Evolutionary conservation across 2,329 filamentous ascomycete species (phyloP).

Genomic region (Alternaria novae-zelandiae): DNA sequence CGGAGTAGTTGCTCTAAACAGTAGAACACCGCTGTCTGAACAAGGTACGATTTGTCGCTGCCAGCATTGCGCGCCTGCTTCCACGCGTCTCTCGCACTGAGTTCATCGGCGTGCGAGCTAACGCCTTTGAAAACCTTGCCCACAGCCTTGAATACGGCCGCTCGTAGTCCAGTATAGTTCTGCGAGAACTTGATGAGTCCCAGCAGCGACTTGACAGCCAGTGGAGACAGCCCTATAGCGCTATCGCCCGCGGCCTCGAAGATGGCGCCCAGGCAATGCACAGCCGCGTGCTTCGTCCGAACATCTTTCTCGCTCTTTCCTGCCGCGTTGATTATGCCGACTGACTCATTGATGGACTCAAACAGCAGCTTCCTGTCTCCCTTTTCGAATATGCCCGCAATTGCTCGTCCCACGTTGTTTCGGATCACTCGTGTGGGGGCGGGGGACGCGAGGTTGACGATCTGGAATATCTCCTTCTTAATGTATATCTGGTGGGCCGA

Average conservation of each 20-base stretch:
- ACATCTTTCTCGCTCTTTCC: constrained; percentile 78
- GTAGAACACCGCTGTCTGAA: constrained; percentile 78
- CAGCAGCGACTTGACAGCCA: constrained; percentile 74
- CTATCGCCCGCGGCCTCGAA: constrained; percentile 94
- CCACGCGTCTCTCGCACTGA: constrained; percentile 86
- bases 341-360: constrained; percentile 90
- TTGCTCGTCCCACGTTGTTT: constrained; percentile 84
- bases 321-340: constrained; percentile 72
- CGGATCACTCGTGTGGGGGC: constrained; percentile 86
- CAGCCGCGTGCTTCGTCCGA: constrained; percentile 83
- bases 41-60: constrained; percentile 81
- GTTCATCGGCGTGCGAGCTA: constrained; percentile 79
- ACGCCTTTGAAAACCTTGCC: constrained; percentile 80
- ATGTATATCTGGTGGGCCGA: constrained; percentile 89
- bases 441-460: constrained; percentile 82
- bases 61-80: constrained; percentile 84
- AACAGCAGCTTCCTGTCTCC: constrained; percentile 92
- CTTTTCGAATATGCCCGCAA: constrained; percentile 80
- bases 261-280: constrained; percentile 84
- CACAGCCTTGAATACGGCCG: constrained; percentile 76
- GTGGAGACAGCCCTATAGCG: constrained; percentile 79
- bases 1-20: constrained; percentile 77
- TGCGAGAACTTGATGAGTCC: constrained; percentile 82
- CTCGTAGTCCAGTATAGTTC: constrained; percentile 81
- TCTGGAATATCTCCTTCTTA: constrained; percentile 93